phyloP scores from a whole-genome alignment of 179 eudicot genomes.

The Patellifolia procumbens region DNA sequence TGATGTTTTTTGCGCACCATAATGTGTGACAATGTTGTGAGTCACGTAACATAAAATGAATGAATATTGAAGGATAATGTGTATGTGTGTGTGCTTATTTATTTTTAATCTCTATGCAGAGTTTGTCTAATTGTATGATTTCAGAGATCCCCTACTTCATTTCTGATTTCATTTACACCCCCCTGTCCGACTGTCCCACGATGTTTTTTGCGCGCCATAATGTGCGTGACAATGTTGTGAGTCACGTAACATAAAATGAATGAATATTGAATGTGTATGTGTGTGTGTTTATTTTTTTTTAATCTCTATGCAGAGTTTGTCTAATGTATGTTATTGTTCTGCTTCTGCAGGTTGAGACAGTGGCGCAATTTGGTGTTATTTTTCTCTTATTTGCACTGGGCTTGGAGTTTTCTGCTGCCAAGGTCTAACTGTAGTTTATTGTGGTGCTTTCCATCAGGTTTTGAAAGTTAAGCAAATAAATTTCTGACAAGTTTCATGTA shows the following conservation, averaged over 20 bases:
- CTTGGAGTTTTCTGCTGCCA: constrained; percentile 76
- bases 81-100: too few species aligned
- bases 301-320: background rate
- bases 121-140: background rate
- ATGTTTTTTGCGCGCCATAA: background rate
- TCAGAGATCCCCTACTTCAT: background rate
- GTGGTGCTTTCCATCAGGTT: background rate
- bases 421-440: constrained; percentile 44
- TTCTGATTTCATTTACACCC: background rate
- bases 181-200: background rate
- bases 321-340: background rate
- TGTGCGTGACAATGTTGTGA: background rate
- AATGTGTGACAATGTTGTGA: background rate
- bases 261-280: background rate
- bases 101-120: background rate
- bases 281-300: too few species aligned
- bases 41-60: background rate
- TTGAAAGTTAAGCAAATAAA: background rate
- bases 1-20: background rate
- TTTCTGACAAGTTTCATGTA: background rate
- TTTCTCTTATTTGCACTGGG: constrained; percentile 93
- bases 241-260: background rate
- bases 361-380: constrained; percentile 95
- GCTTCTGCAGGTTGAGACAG: constrained; percentile 74
- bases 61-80: background rate